Evolutionary conservation across 495 filamentous ascomycete species (phyloP).

Genomic region (Podospora didyma): DNA sequence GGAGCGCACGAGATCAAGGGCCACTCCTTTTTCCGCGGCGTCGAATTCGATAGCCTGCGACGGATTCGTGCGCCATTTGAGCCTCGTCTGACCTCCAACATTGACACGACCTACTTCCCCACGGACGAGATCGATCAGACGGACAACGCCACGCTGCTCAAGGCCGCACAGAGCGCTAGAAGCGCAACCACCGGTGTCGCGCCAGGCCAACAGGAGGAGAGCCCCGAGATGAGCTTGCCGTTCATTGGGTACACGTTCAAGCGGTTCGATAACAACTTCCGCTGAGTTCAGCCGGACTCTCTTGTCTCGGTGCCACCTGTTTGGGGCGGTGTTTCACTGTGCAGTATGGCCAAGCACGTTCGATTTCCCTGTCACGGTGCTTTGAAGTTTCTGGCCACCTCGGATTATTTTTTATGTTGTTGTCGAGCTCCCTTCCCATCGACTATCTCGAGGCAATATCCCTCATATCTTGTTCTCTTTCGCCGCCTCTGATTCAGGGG

Average conservation of each 20-base stretch:
- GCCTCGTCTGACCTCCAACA: slow-evolving; percentile 81
- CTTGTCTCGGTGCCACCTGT: background rate
- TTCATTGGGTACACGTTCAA: slow-evolving; percentile 99
- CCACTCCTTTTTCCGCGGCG: slow-evolving; percentile 94
- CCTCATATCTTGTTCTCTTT: background rate
- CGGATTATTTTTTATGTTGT: background rate
- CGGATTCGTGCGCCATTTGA: slow-evolving; percentile 93
- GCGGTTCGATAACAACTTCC: slow-evolving; percentile 80
- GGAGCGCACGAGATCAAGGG: slow-evolving; percentile 86
- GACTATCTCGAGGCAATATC: background rate
- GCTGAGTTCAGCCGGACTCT: slow-evolving; percentile 26
- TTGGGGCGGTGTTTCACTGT: background rate
- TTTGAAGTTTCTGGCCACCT: too few species aligned
- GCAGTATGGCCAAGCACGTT: background rate
- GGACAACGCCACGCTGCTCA: slow-evolving; percentile 73
- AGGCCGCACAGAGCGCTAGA: slow-evolving; percentile 55
- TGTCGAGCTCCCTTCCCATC: background rate
- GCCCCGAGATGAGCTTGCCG: slow-evolving; percentile 85
- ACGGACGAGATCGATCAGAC: slow-evolving; percentile 96
- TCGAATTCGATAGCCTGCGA: slow-evolving; percentile 87
- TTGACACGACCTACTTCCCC: slow-evolving; percentile 98
- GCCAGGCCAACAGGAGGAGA: slow-evolving; percentile 38
- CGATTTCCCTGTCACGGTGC: background rate
- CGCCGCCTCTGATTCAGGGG: too few species aligned
- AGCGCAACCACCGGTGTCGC: slow-evolving; percentile 12